Percentiles rank a stretch among this genome's conserved stretches.
phyloP scores from a whole-genome alignment of 768 basidiomycete species.

The Kwoniella newhampshirensis region DNA sequence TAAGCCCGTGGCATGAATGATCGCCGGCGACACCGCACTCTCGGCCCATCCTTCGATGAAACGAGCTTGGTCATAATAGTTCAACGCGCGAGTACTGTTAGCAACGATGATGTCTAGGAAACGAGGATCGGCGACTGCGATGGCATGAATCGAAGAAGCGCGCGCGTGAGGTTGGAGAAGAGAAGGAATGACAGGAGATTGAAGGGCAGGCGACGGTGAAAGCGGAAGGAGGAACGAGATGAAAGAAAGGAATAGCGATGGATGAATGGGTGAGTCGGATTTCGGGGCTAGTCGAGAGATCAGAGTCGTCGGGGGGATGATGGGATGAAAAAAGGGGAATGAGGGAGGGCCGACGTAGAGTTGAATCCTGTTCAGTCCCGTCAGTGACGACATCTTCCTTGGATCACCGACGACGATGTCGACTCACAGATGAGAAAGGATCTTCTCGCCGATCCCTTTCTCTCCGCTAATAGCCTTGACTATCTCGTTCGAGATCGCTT shows the following conservation, averaged over 20 bases:
- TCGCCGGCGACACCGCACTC: background rate
- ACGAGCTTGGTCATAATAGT: constrained; percentile 12
- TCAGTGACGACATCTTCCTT: background rate
- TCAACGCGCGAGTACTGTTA: constrained; percentile 12
- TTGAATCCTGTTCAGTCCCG: constrained; percentile 17
- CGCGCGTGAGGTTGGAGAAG: constrained; percentile 18
- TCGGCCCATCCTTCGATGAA: constrained; percentile 38
- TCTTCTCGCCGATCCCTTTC: constrained; percentile 38
- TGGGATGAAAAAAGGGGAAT: constrained; percentile 13
- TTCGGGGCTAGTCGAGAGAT: constrained; percentile 18
- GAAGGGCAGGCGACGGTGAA: constrained; percentile 19
- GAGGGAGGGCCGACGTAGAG: constrained; percentile 22
- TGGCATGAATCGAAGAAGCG: background rate
- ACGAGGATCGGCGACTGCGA: constrained; percentile 25
- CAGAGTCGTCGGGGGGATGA: constrained; percentile 23
- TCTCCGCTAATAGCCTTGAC: constrained; percentile 23
- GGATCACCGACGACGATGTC: background rate
- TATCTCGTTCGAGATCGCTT: constrained; percentile 24
- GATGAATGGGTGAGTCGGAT: constrained; percentile 11
- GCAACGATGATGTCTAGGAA: constrained; percentile 36
- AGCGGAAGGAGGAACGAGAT: constrained; percentile 23
- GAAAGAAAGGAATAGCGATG: constrained; percentile 6
- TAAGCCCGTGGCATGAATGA: constrained; percentile 30
- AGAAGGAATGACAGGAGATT: constrained; percentile 7
- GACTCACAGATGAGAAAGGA: constrained; percentile 40